phyloP scores from a whole-genome alignment of 306 rosid species.

The Pyrus communis region DNA sequence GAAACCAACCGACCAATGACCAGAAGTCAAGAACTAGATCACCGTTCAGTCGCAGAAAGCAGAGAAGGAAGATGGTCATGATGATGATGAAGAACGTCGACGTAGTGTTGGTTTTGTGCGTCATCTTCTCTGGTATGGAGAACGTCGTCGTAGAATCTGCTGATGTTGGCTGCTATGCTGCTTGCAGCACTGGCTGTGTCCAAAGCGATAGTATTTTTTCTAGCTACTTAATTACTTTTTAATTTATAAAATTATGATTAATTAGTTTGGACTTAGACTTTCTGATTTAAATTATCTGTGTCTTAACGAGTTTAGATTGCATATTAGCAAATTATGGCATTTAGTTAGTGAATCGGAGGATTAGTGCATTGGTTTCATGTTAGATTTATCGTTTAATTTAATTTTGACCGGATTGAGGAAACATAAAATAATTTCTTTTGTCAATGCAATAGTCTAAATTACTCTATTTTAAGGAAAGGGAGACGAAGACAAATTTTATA shows the following conservation, averaged over 20 bases:
- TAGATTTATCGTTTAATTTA: background rate
- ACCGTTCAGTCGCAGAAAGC: background rate
- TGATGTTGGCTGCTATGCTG: slow-evolving; percentile 34
- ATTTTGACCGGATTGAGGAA: background rate
- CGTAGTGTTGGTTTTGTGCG: slow-evolving; percentile 22
- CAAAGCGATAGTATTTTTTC: slow-evolving; percentile 19
- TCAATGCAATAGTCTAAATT: too few relatives aligned
- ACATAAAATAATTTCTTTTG: too few relatives aligned
- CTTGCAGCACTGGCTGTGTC: slow-evolving; percentile 54
- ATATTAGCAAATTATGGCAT: background rate
- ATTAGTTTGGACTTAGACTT: background rate
- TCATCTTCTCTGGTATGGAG: slow-evolving; percentile 23
- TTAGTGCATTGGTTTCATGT: background rate
- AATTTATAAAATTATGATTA: background rate
- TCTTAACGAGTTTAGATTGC: too few relatives aligned
- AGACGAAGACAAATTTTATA: too few relatives aligned
- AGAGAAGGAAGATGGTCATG: background rate
- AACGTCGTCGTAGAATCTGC: slow-evolving; percentile 23
- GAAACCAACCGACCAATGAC: background rate
- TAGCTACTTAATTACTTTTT: background rate
- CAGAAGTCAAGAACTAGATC: background rate
- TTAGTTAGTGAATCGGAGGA: background rate
- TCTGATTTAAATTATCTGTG: too few relatives aligned
- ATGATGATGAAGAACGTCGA: slow-evolving; percentile 10
- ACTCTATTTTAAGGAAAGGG: too few relatives aligned